These are phyloP conservation scores for Blastobotrys petasosporus DNA, from an alignment of 1,139 yeast species.

Conservation along the genomic window DNA sequence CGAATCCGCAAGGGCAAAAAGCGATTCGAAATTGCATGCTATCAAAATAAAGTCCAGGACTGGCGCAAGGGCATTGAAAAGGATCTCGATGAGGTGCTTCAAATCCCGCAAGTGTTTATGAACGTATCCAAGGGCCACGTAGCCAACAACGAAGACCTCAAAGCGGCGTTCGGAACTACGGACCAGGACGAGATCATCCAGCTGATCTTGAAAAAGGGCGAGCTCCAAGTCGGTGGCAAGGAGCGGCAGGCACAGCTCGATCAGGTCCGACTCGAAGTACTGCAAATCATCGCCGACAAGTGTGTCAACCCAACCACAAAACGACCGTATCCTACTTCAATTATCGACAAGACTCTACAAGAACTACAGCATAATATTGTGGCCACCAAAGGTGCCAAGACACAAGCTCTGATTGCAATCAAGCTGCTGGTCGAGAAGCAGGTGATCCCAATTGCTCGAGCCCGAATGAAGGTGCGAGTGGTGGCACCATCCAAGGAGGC, in stretches of 20 bases:
- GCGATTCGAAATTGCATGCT: constrained; percentile 92
- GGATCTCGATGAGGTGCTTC: constrained; percentile 91
- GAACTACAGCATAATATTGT: constrained; percentile 78
- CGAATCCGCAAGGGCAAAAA: constrained; percentile 85
- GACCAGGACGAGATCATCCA: constrained; percentile 67
- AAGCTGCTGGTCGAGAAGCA: constrained; percentile 69
- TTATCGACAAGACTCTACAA: constrained; percentile 80
- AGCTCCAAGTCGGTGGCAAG: constrained; percentile 88
- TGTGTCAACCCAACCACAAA: constrained; percentile 87
- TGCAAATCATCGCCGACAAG: constrained; percentile 79
- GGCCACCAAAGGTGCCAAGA: constrained; percentile 74
- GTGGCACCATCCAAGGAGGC: constrained; percentile 42
- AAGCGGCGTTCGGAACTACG: constrained; percentile 67
- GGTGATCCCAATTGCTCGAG: constrained; percentile 86
- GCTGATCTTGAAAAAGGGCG: constrained; percentile 84
- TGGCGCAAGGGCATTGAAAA: constrained; percentile 82
- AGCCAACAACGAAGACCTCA: constrained; percentile 81
- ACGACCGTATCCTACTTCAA: constrained; percentile 88
- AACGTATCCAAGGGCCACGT: constrained; percentile 95
- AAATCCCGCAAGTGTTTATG: constrained; percentile 87
- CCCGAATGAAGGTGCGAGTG: constrained; percentile 81
- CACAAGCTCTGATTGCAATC: constrained; percentile 90
- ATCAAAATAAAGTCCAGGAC: constrained; percentile 94
- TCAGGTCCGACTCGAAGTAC: constrained; percentile 76
- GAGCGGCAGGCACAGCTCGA: constrained; percentile 73